Percentiles rank a stretch among this genome's conserved stretches.
Evolutionary conservation across 164 flowering plant species (phyloP).

Genomic region (Malania oleifera): DNA sequence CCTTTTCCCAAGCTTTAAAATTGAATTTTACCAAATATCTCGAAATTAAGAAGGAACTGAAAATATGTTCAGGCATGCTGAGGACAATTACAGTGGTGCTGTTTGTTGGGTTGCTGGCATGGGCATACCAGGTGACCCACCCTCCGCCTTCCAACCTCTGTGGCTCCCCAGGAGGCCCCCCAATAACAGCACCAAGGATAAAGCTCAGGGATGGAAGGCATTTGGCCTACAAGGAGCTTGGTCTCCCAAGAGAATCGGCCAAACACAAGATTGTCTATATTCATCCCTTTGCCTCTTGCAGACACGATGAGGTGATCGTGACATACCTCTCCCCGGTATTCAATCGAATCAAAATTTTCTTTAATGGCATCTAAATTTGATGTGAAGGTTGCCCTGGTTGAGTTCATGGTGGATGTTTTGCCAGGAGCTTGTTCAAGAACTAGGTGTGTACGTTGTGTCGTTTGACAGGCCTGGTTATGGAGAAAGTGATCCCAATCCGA

Average conservation of each 20-base stretch:
- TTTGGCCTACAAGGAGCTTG: conserved; percentile 17
- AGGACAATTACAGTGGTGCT: neutral
- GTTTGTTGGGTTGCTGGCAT: neutral
- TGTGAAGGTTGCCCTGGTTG: neutral
- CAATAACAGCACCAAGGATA: conserved; percentile 8
- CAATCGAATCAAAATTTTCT: neutral
- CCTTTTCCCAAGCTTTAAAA: too few species aligned
- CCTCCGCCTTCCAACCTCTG: neutral
- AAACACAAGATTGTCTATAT: conserved; percentile 2
- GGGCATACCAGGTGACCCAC: neutral
- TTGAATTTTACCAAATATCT: too few species aligned
- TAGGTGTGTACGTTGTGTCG: too few species aligned
- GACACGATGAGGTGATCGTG: neutral
- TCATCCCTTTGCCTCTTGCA: conserved; percentile 8
- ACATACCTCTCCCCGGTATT: neutral
- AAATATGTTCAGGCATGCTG: neutral
- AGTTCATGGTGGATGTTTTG: neutral
- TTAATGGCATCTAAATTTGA: neutral
- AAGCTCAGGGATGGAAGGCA: conserved; percentile 5
- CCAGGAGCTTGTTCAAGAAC: too few species aligned
- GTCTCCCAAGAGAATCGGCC: conserved; percentile 9
- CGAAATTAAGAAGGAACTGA: too few species aligned
- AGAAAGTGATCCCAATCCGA: too few species aligned
- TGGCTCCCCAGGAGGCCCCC: conserved; percentile 9
- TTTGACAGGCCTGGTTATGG: too few species aligned